phyloP scores from a whole-genome alignment of 345 rosid species.

The Euphorbia tirucalli region DNA sequence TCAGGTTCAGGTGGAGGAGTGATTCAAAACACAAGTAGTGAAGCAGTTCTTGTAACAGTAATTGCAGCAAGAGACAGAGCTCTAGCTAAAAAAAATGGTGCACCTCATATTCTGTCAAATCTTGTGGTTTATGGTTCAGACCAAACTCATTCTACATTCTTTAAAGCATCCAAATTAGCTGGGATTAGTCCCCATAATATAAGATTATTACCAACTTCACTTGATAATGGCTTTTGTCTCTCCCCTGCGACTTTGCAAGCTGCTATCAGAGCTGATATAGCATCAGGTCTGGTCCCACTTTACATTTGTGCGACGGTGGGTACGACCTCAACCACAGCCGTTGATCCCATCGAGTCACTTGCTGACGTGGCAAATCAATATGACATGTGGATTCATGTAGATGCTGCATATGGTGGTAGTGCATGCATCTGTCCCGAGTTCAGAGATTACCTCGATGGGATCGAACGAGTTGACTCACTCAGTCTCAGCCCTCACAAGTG shows the following conservation, averaged over 20 bases:
- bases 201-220: conserved; percentile 19
- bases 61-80: conserved; percentile 36
- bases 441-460: conserved; percentile 37
- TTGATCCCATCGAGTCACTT: conserved; percentile 35
- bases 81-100: conserved; percentile 10
- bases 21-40: conserved; percentile 39
- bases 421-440: conserved; percentile 58
- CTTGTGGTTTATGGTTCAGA: conserved; percentile 44
- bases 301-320: conserved; percentile 42
- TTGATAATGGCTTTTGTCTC: conserved; percentile 23
- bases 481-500: conserved; percentile 50
- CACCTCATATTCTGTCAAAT: conserved; percentile 13
- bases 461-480: conserved; percentile 42
- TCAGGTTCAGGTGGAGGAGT: conserved; percentile 39
- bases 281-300: conserved; percentile 41
- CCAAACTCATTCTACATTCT: conserved; percentile 40
- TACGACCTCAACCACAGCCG: conserved; percentile 45
- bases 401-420: conserved; percentile 48
- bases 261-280: conserved; percentile 28
- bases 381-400: conserved; percentile 47
- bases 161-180: conserved; percentile 34
- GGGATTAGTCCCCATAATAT: conserved; percentile 33
- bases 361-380: conserved; percentile 36
- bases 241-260: conserved; percentile 21
- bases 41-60: conserved; percentile 37